phyloP scores from a whole-genome alignment of 1,284 basidiomycete species.

The Naganishia albida region DNA sequence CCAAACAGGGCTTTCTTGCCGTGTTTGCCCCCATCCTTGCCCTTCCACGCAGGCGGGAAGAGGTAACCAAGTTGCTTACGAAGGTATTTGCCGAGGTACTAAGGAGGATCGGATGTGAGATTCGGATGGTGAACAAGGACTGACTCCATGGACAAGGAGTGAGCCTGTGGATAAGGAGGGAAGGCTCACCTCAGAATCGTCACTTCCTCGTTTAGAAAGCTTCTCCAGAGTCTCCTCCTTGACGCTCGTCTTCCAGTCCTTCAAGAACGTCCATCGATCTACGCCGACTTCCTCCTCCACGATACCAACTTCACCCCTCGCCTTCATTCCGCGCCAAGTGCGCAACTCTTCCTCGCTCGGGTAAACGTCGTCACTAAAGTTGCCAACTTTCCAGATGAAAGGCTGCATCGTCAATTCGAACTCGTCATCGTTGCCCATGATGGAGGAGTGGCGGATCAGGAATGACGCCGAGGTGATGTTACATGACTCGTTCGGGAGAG shows the following conservation, averaged over 20 bases:
- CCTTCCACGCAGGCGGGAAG: conserved; percentile 44
- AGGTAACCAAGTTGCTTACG: conserved; percentile 49
- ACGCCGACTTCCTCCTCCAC: conserved; percentile 29
- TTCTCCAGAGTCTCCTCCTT: conserved; percentile 75
- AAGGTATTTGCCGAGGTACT: conserved; percentile 47
- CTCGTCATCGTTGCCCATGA: conserved; percentile 56
- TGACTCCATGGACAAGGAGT: neutral
- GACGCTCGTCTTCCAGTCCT: conserved; percentile 51
- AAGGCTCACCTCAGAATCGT: conserved; percentile 47
- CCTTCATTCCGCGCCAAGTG: conserved; percentile 19
- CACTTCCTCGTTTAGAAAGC: conserved; percentile 55
- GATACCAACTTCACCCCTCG: conserved; percentile 4
- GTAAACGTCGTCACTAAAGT: conserved; percentile 37
- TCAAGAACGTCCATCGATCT: conserved; percentile 51
- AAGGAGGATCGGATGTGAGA: conserved; percentile 14
- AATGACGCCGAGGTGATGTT: conserved; percentile 44
- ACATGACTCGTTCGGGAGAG: conserved; percentile 42
- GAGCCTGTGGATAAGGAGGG: neutral
- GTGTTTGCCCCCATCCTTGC: conserved; percentile 34
- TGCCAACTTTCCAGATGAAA: conserved; percentile 52
- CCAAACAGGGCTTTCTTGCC: conserved; percentile 33
- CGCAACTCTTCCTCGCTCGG: conserved; percentile 33
- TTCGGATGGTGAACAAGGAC: neutral
- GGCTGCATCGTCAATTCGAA: conserved; percentile 54
- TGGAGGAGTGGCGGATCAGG: conserved; percentile 52